phyloP scores from a whole-genome alignment of 176 grass and related monocot genomes.

The Oryza meridionalis region DNA sequence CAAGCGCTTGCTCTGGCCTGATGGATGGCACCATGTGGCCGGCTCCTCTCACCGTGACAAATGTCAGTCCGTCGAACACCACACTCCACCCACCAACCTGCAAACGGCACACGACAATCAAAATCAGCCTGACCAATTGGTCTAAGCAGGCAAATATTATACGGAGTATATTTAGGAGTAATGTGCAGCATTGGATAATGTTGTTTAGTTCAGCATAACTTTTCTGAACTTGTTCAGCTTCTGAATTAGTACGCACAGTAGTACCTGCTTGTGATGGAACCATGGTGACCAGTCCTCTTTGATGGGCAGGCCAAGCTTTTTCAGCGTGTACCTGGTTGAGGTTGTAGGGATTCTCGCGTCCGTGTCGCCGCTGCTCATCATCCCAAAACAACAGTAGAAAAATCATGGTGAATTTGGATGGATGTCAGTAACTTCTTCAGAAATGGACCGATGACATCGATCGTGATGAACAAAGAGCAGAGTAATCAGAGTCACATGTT shows the following conservation, averaged over 20 bases:
- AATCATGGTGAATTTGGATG: background rate
- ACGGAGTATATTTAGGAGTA: background rate
- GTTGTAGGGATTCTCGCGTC: slow-evolving; percentile 60
- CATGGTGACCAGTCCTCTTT: slow-evolving; percentile 54
- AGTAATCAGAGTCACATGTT: background rate
- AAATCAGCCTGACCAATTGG: background rate
- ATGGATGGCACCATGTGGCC: slow-evolving; percentile 52
- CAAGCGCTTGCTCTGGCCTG: slow-evolving; percentile 4
- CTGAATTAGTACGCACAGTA: background rate
- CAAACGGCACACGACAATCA: background rate
- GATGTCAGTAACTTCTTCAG: background rate
- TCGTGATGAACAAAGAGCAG: background rate
- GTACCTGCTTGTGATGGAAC: slow-evolving; percentile 57
- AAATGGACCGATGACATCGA: background rate
- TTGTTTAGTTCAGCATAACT: background rate
- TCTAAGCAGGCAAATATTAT: background rate
- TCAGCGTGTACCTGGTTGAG: slow-evolving; percentile 58
- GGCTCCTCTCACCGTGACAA: slow-evolving; percentile 55
- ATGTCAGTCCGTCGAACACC: slow-evolving; percentile 57
- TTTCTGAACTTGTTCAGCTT: background rate
- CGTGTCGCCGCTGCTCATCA: slow-evolving; percentile 50
- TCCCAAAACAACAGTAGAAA: background rate
- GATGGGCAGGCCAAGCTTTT: slow-evolving; percentile 50
- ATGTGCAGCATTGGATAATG: background rate
- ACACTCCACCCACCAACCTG: slow-evolving; percentile 67